Conservation (phyloP, 306 rosid species). For the Medicago arabica region DNA sequence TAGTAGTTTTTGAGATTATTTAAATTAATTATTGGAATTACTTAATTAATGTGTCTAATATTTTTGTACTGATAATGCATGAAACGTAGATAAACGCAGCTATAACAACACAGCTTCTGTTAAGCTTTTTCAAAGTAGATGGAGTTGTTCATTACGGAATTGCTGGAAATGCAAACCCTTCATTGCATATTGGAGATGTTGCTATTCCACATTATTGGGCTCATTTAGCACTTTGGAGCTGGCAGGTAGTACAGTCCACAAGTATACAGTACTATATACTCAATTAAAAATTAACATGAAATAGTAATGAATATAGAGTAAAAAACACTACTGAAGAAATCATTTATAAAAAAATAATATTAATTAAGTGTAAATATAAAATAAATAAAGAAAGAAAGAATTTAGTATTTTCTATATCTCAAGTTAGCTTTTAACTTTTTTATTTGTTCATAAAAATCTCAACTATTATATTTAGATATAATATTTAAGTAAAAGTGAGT, state of each 20-base stretch:
- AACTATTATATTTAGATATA: too few species aligned
- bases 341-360: too few species aligned
- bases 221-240: constrained; percentile 68
- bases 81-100: constrained; percentile 61
- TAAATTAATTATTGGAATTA: background rate
- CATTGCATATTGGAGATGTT: constrained; percentile 66
- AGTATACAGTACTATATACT: background rate
- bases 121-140: constrained; percentile 55
- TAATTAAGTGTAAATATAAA: too few species aligned
- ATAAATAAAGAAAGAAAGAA: too few species aligned
- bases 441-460: too few species aligned
- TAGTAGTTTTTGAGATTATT: background rate
- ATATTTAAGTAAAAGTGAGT: too few species aligned
- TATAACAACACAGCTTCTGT: constrained; percentile 62
- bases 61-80: background rate
- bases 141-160: constrained; percentile 79
- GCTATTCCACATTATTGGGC: constrained; percentile 60
- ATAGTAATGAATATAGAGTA: too few species aligned
- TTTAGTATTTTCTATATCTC: too few species aligned
- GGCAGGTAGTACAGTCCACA: constrained; percentile 57
- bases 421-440: too few species aligned
- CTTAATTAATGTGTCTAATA: background rate
- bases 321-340: too few species aligned
- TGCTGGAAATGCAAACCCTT: constrained; percentile 74
- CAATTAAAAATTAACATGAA: background rate